phyloP scores from a whole-genome alignment of 352 stramenopile species.

The Phytophthora sp. region DNA sequence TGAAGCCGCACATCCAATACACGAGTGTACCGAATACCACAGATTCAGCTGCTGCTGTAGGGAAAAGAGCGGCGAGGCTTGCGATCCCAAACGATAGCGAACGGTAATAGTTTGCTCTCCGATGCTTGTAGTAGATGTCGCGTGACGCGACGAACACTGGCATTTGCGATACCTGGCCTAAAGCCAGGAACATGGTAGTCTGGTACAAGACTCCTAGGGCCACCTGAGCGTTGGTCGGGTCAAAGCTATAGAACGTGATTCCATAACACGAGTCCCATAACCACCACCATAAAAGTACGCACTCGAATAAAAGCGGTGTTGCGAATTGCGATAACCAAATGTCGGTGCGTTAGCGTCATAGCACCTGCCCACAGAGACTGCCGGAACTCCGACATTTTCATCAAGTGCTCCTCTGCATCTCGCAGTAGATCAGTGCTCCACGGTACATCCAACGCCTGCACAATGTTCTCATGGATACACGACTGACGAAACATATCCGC shows the following conservation, averaged over 20 bases:
- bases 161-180: constrained; percentile 63
- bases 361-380: constrained; percentile 60
- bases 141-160: constrained; percentile 60
- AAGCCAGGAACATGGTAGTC: constrained; percentile 61
- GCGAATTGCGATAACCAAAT: constrained; percentile 48
- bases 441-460: constrained; percentile 66
- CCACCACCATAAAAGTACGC: constrained; percentile 24
- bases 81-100: constrained; percentile 58
- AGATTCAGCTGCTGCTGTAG: constrained; percentile 44
- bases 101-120: constrained; percentile 80
- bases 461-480: constrained; percentile 19
- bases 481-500: constrained; percentile 25
- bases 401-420: constrained; percentile 47
- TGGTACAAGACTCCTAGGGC: constrained; percentile 72
- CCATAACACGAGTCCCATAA: constrained; percentile 37
- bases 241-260: constrained; percentile 35
- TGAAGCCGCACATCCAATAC: constrained; percentile 89
- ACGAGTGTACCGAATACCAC: constrained; percentile 75
- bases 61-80: constrained; percentile 6
- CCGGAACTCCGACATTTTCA: constrained; percentile 39
- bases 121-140: constrained; percentile 78
- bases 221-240: constrained; percentile 22
- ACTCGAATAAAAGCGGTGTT: constrained; percentile 29
- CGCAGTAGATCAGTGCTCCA: constrained; percentile 3
- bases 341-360: constrained; percentile 38